These are phyloP conservation scores for Wickerhamia fluorescens DNA, from an alignment of 805 yeast genomes.

Conservation along the genomic window DNA sequence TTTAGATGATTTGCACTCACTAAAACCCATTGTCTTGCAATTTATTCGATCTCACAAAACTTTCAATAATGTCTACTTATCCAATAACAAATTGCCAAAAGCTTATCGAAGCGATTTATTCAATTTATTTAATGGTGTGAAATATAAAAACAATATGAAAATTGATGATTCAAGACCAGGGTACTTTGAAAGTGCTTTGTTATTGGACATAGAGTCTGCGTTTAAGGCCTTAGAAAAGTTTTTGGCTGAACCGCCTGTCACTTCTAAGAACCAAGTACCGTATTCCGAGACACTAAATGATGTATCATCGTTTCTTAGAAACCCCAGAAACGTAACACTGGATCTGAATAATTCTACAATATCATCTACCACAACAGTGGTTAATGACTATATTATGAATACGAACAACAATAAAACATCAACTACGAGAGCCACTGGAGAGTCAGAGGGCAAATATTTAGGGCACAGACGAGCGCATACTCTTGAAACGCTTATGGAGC, in stretches of 20 bases:
- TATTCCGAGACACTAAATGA: too few species aligned
- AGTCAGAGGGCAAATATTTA: too few species aligned
- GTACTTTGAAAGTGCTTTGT: slow-evolving; percentile 49
- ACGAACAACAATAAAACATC: too few species aligned
- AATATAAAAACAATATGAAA: slow-evolving; percentile 38
- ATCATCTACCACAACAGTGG: too few species aligned
- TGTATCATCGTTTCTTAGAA: too few species aligned
- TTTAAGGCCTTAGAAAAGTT: slow-evolving; percentile 35
- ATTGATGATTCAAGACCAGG: slow-evolving; percentile 59
- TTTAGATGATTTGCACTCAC: slow-evolving; percentile 24
- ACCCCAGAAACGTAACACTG: too few species aligned
- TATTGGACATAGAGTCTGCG: slow-evolving; percentile 45
- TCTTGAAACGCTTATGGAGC: slow-evolving; percentile 11
- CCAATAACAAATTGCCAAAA: slow-evolving; percentile 39
- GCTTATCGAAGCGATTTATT: slow-evolving; percentile 47
- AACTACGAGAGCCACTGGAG: too few species aligned
- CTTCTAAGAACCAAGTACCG: too few species aligned
- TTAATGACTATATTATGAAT: too few species aligned
- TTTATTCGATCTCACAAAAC: slow-evolving; percentile 22
- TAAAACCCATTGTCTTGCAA: slow-evolving; percentile 31
- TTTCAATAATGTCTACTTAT: slow-evolving; percentile 34
- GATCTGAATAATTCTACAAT: slow-evolving; percentile 1
- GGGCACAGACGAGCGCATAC: slow-evolving; percentile 10
- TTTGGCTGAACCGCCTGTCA: slow-evolving; percentile 13
- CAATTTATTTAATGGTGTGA: slow-evolving; percentile 49